phyloP scores from a whole-genome alignment of 495 filamentous ascomycete species.

The Saxispiralis lemnorum region DNA sequence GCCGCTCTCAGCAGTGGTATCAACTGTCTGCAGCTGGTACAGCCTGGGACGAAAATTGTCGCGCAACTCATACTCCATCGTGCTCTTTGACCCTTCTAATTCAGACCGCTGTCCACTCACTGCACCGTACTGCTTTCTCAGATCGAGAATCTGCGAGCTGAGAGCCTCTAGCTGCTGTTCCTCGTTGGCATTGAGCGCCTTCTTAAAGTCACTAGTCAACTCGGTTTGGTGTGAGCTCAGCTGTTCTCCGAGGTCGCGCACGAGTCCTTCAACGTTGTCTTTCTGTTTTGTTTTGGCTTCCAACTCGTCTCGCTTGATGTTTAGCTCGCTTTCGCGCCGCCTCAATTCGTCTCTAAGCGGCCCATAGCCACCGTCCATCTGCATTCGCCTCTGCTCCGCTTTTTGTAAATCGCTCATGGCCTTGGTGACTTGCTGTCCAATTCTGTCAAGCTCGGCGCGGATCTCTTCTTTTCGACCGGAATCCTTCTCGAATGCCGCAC shows the following conservation, averaged over 20 bases:
- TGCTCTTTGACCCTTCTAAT: slow-evolving; percentile 59
- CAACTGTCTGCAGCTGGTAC: slow-evolving; percentile 69
- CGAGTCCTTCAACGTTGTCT: slow-evolving; percentile 56
- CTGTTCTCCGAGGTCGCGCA: slow-evolving; percentile 59
- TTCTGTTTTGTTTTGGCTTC: slow-evolving; percentile 50
- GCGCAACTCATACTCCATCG: slow-evolving; percentile 67
- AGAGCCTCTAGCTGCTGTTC: slow-evolving; percentile 63
- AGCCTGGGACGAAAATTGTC: slow-evolving; percentile 71
- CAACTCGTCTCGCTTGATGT: slow-evolving; percentile 55
- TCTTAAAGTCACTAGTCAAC: slow-evolving; percentile 74
- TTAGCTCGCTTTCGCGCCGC: slow-evolving; percentile 49
- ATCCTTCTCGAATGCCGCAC: slow-evolving; percentile 54
- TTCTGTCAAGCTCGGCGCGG: slow-evolving; percentile 46
- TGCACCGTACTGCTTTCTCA: slow-evolving; percentile 57
- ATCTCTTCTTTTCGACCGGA: slow-evolving; percentile 39
- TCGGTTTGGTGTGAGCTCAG: slow-evolving; percentile 59
- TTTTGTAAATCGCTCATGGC: slow-evolving; percentile 69
- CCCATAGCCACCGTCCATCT: slow-evolving; percentile 67
- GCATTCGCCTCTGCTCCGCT: slow-evolving; percentile 56
- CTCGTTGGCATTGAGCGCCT: slow-evolving; percentile 64
- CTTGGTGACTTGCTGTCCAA: slow-evolving; percentile 73
- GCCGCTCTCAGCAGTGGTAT: slow-evolving; percentile 51
- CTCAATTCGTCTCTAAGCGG: slow-evolving; percentile 59
- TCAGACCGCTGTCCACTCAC: slow-evolving; percentile 56
- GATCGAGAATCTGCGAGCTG: slow-evolving; percentile 45